Evolutionary conservation across 129 eudicot genomes (phyloP), one percentile per base, ranked within the genome.

Genomic region (Artemisia argyi): DNA sequence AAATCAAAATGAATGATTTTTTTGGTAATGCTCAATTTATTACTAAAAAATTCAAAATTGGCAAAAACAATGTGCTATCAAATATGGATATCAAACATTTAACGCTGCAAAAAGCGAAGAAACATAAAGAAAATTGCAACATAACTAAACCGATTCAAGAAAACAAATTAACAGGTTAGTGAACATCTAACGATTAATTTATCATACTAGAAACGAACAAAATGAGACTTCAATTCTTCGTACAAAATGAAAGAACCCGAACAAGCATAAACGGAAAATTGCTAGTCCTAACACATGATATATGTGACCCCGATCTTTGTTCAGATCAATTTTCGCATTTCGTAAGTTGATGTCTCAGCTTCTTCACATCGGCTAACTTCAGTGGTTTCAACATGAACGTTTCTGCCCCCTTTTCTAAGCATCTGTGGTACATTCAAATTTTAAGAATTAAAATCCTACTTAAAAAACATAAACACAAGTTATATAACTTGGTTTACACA

Each of bases 331-430:
- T 42, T 62, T 59, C 63, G 24, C 80, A 73, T 64, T 81, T 80
- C 72, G 79, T 74, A 47, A 87, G 65, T 53, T 91, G 82, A 54
- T 77, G 76, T 82, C 88, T 85, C 79, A 91, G 46, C 73, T 83
- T 82, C 85, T 82, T 82, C 58, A 91, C 82, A 63, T 91, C 97
- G 3, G 90, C 78, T 44, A 73, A 84, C 65, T 84, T 86, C 61
- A 91, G 85, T 3, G 97, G 96, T 80, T 91, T 91, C 68, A 88
- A 42, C 84, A 91, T 83, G 88, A 88, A 91, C 88, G 79, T 83
- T 67, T 88, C 79, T 58, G 97, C 96, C 51, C 97, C 97, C 76
- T 78, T 93, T 66, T 91, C 92, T 67, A 88, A 46, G 77, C 97
- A 91, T 85, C 97, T 91, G 73, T 24, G 11, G 13, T 11, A n/a